Evolutionary conservation across 2,329 filamentous ascomycete species (phyloP), one percentile per base, ranked within the genome.

Genomic region (Ceratocystis smalleyi): DNA sequence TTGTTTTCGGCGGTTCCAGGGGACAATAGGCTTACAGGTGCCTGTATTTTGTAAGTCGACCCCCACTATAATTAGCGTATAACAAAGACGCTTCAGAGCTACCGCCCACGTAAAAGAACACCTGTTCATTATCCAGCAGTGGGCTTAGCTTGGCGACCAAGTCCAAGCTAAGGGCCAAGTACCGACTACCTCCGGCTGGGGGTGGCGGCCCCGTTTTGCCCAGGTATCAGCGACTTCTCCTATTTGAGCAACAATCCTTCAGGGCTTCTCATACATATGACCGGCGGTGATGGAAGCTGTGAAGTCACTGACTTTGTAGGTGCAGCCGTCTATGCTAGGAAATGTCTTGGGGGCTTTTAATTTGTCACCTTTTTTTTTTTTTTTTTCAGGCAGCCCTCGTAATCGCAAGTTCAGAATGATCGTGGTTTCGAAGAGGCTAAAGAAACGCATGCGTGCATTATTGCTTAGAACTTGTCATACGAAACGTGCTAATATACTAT

Each of bases 121-220:
- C 59, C 59, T 61, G 59, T 61, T 40, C 59, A 45, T 30, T 61
- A 57, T 57, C 5, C 5, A n/a, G 59, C n/a, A 47, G 43, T 47
- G 10, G 43, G 43, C 59, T 22, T 47, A 6, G 59, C 22, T 15
- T 19, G 35, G 10, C 19, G 27, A 24, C 40, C 32, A 60, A 17
- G 59, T 3, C 27, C 59, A 60, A 43, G 32, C 17, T 8, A 15
- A 15, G 57, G 59, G 8, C 24, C 35, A 61, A 55, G 51, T 55
- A 55, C 51, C 51, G 51, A 8, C 12, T 55, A 55, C 45, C 45
- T 47, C 45, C 45, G 45, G 45, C 45, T 47, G 45, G 5, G 35
- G 45, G 17, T 47, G 45, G n/a, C 57, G 57, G 40, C 57, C n/a
- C 57, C 32, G 57, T 7, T 62, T 43, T 30, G 22, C 17, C 17